phyloP scores from a whole-genome alignment of 306 rosid species.

The Prosopis cineraria region DNA sequence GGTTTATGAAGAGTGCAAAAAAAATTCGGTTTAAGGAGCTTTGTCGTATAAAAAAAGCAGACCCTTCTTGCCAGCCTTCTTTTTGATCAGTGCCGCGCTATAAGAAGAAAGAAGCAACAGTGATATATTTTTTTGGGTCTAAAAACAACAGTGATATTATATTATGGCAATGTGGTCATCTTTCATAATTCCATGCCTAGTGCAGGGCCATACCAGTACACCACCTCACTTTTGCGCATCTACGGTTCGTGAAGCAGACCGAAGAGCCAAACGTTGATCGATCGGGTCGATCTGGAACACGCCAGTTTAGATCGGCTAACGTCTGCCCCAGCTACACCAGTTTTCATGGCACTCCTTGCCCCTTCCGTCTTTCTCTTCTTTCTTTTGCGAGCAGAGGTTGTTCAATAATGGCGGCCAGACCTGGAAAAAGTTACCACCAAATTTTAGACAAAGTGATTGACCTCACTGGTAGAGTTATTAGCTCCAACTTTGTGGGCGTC shows the following conservation, averaged over 20 bases:
- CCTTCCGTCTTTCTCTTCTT: neutral
- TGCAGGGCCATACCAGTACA: neutral
- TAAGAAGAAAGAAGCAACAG: constrained; percentile 6
- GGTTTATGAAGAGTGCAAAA: too few species aligned
- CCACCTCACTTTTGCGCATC: neutral
- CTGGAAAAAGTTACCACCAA: neutral
- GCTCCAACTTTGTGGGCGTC: constrained; percentile 6
- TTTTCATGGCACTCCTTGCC: neutral
- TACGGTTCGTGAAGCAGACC: neutral
- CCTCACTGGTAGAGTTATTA: neutral
- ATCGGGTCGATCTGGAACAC: neutral
- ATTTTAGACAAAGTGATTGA: neutral
- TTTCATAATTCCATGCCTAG: neutral
- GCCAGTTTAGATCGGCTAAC: neutral
- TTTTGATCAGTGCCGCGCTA: neutral
- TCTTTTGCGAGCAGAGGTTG: neutral
- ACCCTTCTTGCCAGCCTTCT: neutral
- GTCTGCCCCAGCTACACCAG: neutral
- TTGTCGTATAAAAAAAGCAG: too few species aligned
- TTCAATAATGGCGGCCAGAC: constrained; percentile 1
- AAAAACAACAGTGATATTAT: neutral
- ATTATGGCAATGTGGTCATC: neutral
- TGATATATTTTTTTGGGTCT: too few species aligned
- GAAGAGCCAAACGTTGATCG: neutral
- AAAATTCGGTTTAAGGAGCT: too few species aligned